Conservation (phyloP, 768 basidiomycete species). For the Leucocoprinus sp. region DNA sequence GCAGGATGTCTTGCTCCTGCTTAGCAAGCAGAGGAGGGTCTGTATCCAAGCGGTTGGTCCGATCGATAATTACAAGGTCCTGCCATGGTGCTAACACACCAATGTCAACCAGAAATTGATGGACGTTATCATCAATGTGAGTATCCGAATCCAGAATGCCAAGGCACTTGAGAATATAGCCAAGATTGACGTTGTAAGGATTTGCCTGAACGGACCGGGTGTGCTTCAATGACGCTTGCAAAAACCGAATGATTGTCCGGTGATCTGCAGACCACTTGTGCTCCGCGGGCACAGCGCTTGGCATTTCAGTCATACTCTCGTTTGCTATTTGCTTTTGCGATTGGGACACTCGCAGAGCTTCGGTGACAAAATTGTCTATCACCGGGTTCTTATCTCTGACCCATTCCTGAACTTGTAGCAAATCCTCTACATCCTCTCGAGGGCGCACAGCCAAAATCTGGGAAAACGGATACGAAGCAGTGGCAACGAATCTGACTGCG, state of each 20-base stretch:
- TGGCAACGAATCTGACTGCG: constrained; percentile 44
- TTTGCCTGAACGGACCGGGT: constrained; percentile 46
- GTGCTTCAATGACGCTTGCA: constrained; percentile 45
- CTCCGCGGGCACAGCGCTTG: constrained; percentile 15
- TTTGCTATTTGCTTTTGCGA: constrained; percentile 21
- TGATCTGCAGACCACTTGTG: constrained; percentile 47
- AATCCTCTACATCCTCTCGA: constrained; percentile 39
- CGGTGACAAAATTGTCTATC: constrained; percentile 41
- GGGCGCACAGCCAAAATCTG: constrained; percentile 63
- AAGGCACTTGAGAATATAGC: constrained; percentile 52
- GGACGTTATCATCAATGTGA: constrained; percentile 25
- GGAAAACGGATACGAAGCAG: constrained; percentile 34
- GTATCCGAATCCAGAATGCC: constrained; percentile 25
- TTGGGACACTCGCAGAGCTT: constrained; percentile 37
- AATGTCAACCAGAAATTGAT: constrained; percentile 48
- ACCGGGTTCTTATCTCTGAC: constrained; percentile 29
- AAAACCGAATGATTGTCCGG: constrained; percentile 46
- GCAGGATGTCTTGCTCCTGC: constrained; percentile 21
- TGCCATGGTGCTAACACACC: constrained; percentile 82
- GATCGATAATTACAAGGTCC: constrained; percentile 34
- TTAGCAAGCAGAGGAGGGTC: constrained; percentile 18
- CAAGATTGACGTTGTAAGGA: constrained; percentile 46
- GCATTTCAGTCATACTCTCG: constrained; percentile 21
- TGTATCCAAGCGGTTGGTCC: constrained; percentile 24
- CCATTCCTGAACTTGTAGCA: constrained; percentile 43